Base-by-base conservation (phyloP, 2,329 filamentous ascomycete genomes). In the Exserohilum rostratum region DNA sequence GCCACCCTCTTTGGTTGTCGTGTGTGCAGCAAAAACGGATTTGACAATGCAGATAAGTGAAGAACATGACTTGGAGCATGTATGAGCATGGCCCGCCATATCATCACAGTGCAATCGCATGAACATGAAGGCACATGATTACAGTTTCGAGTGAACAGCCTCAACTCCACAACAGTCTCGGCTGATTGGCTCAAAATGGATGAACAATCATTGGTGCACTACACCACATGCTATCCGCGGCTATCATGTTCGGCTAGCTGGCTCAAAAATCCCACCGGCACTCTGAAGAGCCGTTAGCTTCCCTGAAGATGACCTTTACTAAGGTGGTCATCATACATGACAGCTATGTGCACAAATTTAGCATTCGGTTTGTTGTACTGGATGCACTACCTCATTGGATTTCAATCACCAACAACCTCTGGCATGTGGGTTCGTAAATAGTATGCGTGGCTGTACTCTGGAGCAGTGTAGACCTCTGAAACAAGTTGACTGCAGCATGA, bases 401-500 rank as follows among this genome's bases (percentile, higher is more conserved):
- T n/a, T 35, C 20, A 31, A 12, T 30, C 33, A 22, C 29, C 30
- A 39, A 33, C 40, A 46, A 5, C 17, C 7, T 31, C 20, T 25
- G 15, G 22, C 27, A 20, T 59, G 17, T 29, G 18, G 39, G 47
- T 29, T 46, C 33, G 49, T 42, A 51, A 34, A 53, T 40, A 46
- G 29, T 34, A 47, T 11, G n/a, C 40, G 35, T 58, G 46, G 51
- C 48, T 46, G 49, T 48, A 55, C 22, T 7, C 22, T 4, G 22
- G 22, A 25, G 22, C 22, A 25, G 18, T 37, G 30, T 35, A 49
- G 27, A 18, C 27, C 29, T 38, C 35, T 62, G 59, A 60, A 64
- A 62, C 52, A 40, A 53, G 20, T 45, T 49, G 50, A 53, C 27
- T 38, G 45, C 59, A 64, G 52, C 43, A 55, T 57, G 57, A 62